Percentiles rank a stretch among this genome's conserved stretches.
phyloP scores from a whole-genome alignment of 805 yeast genomes.

The Zygotorulaspora chibaensis region DNA sequence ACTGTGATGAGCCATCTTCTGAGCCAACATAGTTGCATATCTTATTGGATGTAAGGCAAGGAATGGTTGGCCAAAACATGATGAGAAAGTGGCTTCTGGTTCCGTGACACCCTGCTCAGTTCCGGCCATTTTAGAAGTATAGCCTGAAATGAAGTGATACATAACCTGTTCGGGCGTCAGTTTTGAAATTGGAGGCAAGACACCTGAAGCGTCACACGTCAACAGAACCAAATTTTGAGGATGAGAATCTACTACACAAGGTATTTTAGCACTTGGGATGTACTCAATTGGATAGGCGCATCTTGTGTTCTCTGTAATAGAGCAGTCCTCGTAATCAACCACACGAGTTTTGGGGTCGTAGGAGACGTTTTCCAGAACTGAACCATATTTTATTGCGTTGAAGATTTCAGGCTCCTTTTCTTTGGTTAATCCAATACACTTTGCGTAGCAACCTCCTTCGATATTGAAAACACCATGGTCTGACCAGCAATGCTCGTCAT shows the following conservation, averaged over 20 bases:
- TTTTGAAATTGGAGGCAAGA: slow-evolving; percentile 93
- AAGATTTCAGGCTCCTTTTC: slow-evolving; percentile 98
- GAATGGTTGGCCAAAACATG: slow-evolving; percentile 99
- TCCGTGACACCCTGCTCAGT: slow-evolving; percentile 98
- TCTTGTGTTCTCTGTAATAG: slow-evolving; percentile 95
- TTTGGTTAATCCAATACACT: slow-evolving; percentile 81
- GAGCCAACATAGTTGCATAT: slow-evolving; percentile 93
- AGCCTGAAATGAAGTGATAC: slow-evolving; percentile 98
- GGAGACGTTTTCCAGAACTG: slow-evolving; percentile 89
- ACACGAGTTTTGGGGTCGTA: slow-evolving; percentile 73
- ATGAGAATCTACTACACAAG: slow-evolving; percentile 84
- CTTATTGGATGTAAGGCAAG: slow-evolving; percentile 96
- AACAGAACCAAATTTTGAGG: slow-evolving; percentile 88
- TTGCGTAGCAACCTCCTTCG: slow-evolving; percentile 99
- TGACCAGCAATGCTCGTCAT: slow-evolving; percentile 99
- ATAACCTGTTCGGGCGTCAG: slow-evolving; percentile 92
- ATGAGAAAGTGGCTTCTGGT: slow-evolving; percentile 96
- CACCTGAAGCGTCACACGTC: slow-evolving; percentile 98
- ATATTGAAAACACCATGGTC: slow-evolving; percentile 97
- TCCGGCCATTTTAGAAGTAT: slow-evolving; percentile 99
- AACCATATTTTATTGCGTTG: slow-evolving; percentile 90
- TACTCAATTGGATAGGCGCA: slow-evolving; percentile 97
- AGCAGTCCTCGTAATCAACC: slow-evolving; percentile 78
- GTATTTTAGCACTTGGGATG: slow-evolving; percentile 94
- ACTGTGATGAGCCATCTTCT: slow-evolving; percentile 82